Evolutionary conservation across 2,329 filamentous ascomycete genomes (phyloP).

Genomic region (Chaetomium sp.): DNA sequence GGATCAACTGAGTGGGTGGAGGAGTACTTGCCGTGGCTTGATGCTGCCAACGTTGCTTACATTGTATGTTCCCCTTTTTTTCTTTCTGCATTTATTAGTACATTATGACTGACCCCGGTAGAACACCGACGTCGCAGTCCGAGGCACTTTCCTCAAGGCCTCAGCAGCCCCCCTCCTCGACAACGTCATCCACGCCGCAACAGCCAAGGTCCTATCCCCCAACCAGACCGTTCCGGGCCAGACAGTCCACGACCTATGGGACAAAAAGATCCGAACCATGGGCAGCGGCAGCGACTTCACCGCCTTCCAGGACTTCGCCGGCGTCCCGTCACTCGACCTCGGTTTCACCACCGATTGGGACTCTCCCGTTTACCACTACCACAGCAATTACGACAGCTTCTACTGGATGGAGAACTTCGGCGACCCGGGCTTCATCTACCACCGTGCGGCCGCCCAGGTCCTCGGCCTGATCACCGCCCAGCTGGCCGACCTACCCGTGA

Average conservation of each 20-base stretch:
- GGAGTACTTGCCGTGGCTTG: constrained; percentile 77
- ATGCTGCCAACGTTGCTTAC: constrained; percentile 67
- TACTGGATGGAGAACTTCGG: constrained; percentile 81
- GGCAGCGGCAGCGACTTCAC: constrained; percentile 70
- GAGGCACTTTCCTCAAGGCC: constrained; percentile 57
- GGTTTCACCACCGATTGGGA: constrained; percentile 43
- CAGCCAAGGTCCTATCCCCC: constrained; percentile 57
- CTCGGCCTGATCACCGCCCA: constrained; percentile 55
- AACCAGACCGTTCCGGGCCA: constrained; percentile 67
- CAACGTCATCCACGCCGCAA: constrained; percentile 62
- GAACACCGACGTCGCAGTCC: constrained; percentile 73
- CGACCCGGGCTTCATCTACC: constrained; percentile 62
- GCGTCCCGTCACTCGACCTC: constrained; percentile 59
- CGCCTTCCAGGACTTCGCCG: constrained; percentile 66
- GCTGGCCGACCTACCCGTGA: constrained; percentile 54
- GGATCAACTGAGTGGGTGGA: constrained; percentile 93
- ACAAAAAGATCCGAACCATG: constrained; percentile 56
- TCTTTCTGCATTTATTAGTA: too few relatives aligned
- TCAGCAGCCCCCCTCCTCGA: constrained; percentile 71
- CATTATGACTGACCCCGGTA: constrained; percentile 2
- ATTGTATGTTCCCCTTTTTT: constrained; percentile 32
- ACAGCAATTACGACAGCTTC: constrained; percentile 87
- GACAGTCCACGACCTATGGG: constrained; percentile 64
- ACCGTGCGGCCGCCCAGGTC: constrained; percentile 59
- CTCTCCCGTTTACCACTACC: constrained; percentile 69